These are phyloP conservation scores for Nakazawaea sp. DNA, from an alignment of 805 yeast species.

Conservation along the genomic window DNA sequence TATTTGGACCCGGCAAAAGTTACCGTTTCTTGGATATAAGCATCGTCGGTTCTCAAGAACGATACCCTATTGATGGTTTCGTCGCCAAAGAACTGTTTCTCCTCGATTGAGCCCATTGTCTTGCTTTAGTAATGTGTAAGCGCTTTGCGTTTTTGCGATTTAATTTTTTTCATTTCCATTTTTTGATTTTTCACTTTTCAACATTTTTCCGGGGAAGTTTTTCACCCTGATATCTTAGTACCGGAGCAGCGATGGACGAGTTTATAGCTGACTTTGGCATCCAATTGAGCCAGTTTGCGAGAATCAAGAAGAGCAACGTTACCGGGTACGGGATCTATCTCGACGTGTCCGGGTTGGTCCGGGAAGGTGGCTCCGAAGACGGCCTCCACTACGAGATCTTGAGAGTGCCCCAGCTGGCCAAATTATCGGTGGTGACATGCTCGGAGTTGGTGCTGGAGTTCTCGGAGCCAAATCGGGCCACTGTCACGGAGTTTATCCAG, in stretches of 20 bases:
- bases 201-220: too few species aligned
- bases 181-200: too few species aligned
- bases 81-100: conserved; percentile 30
- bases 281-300: neutral
- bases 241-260: neutral
- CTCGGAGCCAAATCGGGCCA: conserved; percentile 14
- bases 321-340: conserved; percentile 8
- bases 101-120: too few species aligned
- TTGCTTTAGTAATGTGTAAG: too few species aligned
- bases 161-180: too few species aligned
- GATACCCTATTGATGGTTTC: conserved; percentile 58
- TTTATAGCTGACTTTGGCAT: conserved; percentile 1
- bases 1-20: conserved; percentile 41
- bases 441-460: conserved; percentile 13
- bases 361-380: conserved; percentile 3
- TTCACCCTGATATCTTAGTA: too few species aligned
- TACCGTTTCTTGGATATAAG: conserved; percentile 40
- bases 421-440: conserved; percentile 26
- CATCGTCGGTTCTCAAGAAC: conserved; percentile 50
- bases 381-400: conserved; percentile 23
- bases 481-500: conserved; percentile 14
- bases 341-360: neutral
- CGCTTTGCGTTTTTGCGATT: too few species aligned
- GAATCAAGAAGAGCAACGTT: neutral
- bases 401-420: conserved; percentile 27